Evolutionary conservation across 2,329 filamentous ascomycete species (phyloP).

Genomic region (Acrocalymma vagum): DNA sequence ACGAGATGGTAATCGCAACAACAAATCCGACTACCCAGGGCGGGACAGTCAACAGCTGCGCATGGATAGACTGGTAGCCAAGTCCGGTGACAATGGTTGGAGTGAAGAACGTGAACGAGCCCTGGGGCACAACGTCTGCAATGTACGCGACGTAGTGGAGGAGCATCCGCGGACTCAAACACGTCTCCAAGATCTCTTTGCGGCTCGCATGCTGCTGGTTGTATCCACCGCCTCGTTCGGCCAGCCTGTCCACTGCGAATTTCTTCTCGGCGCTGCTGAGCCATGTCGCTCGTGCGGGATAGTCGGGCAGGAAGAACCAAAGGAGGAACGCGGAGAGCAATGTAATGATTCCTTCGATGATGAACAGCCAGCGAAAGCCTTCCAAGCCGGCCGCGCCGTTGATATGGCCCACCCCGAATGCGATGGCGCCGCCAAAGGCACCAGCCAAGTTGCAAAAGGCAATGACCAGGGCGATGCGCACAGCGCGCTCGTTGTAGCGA

Average conservation of each 20-base stretch:
- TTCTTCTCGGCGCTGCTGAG: conserved; percentile 45
- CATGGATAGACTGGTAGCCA: conserved; percentile 50
- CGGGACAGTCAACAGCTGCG: conserved; percentile 50
- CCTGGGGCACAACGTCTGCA: conserved; percentile 38
- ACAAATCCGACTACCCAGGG: conserved; percentile 47
- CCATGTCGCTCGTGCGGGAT: conserved; percentile 57
- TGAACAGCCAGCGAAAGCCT: conserved; percentile 60
- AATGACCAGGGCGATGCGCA: conserved; percentile 65
- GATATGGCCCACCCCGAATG: conserved; percentile 37
- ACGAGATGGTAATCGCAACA: conserved; percentile 31
- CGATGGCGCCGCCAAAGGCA: conserved; percentile 55
- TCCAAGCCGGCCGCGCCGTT: conserved; percentile 47
- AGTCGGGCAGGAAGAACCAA: conserved; percentile 58
- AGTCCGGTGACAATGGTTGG: conserved; percentile 55
- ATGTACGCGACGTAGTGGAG: conserved; percentile 42
- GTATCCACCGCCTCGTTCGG: conserved; percentile 46
- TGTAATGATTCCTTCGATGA: conserved; percentile 49
- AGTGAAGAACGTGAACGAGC: conserved; percentile 52
- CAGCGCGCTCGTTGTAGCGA: conserved; percentile 62
- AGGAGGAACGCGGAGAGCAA: conserved; percentile 36
- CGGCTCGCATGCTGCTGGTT: conserved; percentile 45
- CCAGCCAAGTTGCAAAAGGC: conserved; percentile 64
- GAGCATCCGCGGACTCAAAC: conserved; percentile 48
- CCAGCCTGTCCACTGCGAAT: conserved; percentile 31
- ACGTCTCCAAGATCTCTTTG: conserved; percentile 48